Evolutionary conservation across 352 stramenopile genomes (phyloP), one percentile per base, ranked within the genome.

Genomic region (Phytophthora constricta): DNA sequence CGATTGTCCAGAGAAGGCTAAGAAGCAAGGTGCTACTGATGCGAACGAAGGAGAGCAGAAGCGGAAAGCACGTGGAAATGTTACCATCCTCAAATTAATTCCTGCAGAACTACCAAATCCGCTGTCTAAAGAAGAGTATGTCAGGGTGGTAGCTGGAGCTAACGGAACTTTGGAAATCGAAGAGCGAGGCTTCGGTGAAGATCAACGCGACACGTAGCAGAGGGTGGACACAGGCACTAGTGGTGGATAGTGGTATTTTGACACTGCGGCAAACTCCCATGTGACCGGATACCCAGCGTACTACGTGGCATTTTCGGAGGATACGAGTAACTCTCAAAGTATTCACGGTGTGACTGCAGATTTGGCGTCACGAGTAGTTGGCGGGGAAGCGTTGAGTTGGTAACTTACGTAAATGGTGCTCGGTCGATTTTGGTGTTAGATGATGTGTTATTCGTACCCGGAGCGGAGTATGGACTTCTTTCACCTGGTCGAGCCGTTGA

Each of bases 21-120:
- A 49, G 3, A 64, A 64, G 34, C 16, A 23, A 27, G 45, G 3
- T 43, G 46, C 45, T 56, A 22, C 9, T 50, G 33, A 39, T n/a
- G n/a, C n/a, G n/a, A n/a, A n/a, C n/a, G n/a, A n/a, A n/a, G n/a
- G n/a, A n/a, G n/a, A n/a, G n/a, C n/a, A n/a, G n/a, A n/a, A n/a
- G n/a, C n/a, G n/a, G n/a, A n/a, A n/a, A n/a, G n/a, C n/a, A n/a
- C n/a, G n/a, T n/a, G n/a, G n/a, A n/a, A n/a, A n/a, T n/a, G n/a
- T n/a, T n/a, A n/a, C n/a, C n/a, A n/a, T n/a, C n/a, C n/a, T n/a
- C n/a, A n/a, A n/a, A n/a, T n/a, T n/a, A n/a, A n/a, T n/a, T n/a
- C n/a, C n/a, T n/a, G 8, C n/a, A n/a, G n/a, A 55, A 55, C 39
- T 31, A 56, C 22, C 34, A 48, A 31, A 63, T 56, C 28, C 28